These are phyloP conservation scores for Diplodia corticola DNA, from an alignment of 2,329 filamentous ascomycete genomes.

Conservation along the genomic window DNA sequence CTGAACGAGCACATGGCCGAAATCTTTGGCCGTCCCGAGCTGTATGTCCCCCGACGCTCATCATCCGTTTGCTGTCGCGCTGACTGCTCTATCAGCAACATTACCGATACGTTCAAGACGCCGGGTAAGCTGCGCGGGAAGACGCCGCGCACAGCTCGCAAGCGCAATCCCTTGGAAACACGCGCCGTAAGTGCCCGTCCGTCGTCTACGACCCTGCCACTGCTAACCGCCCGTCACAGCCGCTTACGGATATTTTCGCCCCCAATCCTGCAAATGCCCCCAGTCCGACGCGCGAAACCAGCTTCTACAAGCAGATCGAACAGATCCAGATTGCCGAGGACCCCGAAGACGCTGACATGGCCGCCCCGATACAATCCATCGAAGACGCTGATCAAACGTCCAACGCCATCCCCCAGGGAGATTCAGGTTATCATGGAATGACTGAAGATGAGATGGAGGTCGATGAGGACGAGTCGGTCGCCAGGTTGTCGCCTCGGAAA, in stretches of 20 bases:
- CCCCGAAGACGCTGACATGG: conserved; percentile 35
- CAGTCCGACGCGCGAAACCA: conserved; percentile 56
- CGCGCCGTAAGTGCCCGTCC: conserved; percentile 64
- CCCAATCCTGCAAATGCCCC: conserved; percentile 46
- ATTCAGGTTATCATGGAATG: conserved; percentile 74
- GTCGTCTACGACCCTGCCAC: conserved; percentile 50
- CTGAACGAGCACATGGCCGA: conserved; percentile 98
- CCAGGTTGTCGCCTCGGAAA: conserved; percentile 24
- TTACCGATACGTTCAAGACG: conserved; percentile 94
- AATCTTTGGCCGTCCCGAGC: conserved; percentile 81
- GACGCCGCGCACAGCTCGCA: conserved; percentile 71
- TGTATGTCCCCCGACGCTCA: conserved; percentile 60
- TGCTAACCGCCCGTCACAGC: conserved; percentile 38
- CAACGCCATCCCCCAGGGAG: conserved; percentile 32
- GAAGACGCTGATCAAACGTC: conserved; percentile 22
- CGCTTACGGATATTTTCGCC: conserved; percentile 51
- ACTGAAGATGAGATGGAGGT: conserved; percentile 54
- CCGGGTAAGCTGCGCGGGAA: conserved; percentile 81
- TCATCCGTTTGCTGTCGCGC: conserved; percentile 15
- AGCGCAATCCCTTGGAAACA: conserved; percentile 57
- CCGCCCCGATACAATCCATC: conserved; percentile 22
- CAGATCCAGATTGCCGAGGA: conserved; percentile 63
- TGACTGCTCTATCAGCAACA: conserved; percentile 62
- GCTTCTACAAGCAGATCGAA: conserved; percentile 55
- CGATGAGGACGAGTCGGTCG: conserved; percentile 27